Evolutionary conservation across 768 basidiomycete species (phyloP).

Genomic region (Macrolepiota albuminosa): DNA sequence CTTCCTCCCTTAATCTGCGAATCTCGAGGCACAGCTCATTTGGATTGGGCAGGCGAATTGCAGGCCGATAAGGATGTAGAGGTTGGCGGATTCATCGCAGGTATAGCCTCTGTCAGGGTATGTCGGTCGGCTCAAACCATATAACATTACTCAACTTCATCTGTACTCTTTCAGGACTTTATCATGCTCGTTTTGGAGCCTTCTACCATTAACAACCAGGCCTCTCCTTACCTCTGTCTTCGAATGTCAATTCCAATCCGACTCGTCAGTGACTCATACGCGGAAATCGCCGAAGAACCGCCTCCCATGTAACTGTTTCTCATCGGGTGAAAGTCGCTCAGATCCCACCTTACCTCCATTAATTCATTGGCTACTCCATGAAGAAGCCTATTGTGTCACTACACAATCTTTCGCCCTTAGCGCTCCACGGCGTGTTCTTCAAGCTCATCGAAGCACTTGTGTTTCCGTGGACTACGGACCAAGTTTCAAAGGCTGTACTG

Average conservation of each 20-base stretch:
- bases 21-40: constrained; percentile 23
- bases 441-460: not conserved
- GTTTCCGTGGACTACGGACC: not conserved
- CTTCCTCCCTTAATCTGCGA: constrained; percentile 31
- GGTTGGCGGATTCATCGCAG: constrained; percentile 42
- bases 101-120: constrained; percentile 40
- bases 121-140: constrained; percentile 7
- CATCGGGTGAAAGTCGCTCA: not conserved
- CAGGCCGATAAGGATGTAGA: constrained; percentile 30
- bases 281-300: constrained; percentile 17
- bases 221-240: constrained; percentile 28
- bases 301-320: not conserved
- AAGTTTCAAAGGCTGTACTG: not conserved
- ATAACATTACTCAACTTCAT: not conserved
- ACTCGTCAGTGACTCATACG: constrained; percentile 55
- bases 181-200: constrained; percentile 42
- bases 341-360: too few species aligned
- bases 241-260: constrained; percentile 49
- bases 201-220: constrained; percentile 27
- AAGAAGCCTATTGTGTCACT: not conserved
- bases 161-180: constrained; percentile 42
- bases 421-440: not conserved
- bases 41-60: constrained; percentile 63
- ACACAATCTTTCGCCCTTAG: not conserved
- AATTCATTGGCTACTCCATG: not conserved